Base-by-base conservation (phyloP, 768 basidiomycete species). In the Boletus pseudo-olivaceus region DNA sequence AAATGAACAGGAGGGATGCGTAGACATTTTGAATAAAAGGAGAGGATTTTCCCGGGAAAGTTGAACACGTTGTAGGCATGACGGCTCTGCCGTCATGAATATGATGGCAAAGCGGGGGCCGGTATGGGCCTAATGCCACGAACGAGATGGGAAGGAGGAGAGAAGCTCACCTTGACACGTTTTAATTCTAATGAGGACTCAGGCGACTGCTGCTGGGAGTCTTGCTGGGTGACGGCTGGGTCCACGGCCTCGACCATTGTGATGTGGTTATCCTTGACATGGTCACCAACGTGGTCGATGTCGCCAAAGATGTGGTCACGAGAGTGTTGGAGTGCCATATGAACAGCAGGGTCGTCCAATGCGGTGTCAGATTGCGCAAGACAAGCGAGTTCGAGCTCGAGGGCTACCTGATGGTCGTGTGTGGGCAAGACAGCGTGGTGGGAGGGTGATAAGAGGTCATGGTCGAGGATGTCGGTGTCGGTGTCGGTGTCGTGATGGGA, bases 151-250 rank as follows among this genome's bases (percentile, higher is more conserved):
- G 54, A n/a, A n/a, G n/a, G 57, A 58, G 54, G 63, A 47, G 47
- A 64, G 66, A 59, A 59, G 64, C 82, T 62, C 67, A 85, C 87
- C 80, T 88, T 91, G 74, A 91, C 88, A 81, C 89, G 89, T 77
- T 90, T 90, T 67, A 88, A 74, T 61, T 89, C 88, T 64, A 85
- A 81, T 62, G 87, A 84, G 48, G 77, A 74, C 54, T 88, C 87
- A 7, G 80, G 73, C 57, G 80, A 68, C 77, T 81, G 87, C 42
- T 84, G 84, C 62, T 80, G 80, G 27, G 75, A 68, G 51, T 86
- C 86, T 61, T 87, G 85, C 38, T 69, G 67, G 32, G 66, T 69
- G 50, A 72, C 74, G 49, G 71, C 71, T 14, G 69, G 73, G 45
- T 73, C 73, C 53, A 71, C 69, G 49, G 69, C 61, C 67, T 71